Evolutionary conservation across 2,329 filamentous ascomycete species (phyloP), one percentile per base, ranked within the genome.

Genomic region (Microdochium paspali): DNA sequence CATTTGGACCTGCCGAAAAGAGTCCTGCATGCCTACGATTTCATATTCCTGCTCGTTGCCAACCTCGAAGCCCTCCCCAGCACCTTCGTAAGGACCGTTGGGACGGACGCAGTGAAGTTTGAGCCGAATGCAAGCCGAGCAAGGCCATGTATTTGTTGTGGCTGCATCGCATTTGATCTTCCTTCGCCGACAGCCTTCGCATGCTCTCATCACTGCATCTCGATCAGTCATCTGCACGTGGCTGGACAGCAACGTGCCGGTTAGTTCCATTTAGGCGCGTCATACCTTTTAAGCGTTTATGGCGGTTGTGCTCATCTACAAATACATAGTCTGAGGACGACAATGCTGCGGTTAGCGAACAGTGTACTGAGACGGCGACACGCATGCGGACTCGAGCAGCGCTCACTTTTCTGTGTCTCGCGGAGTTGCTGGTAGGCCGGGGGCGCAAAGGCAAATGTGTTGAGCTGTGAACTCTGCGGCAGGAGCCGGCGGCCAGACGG

Each of bases 161-260:
- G 91, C 91, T 46, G 91, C 90, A 70, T 97, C 93, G 69, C 91
- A 98, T 66, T 95, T 95, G 64, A 98, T 98, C 68, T 98, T 98
- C 60, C 91, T 82, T 67, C 90, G 84, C 52, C 91, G 80, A 63
- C 91, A 97, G 51, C 91, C 91, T 69, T 96, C 91, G 66, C 91
- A 97, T 48, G 91, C 93, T 72, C 93, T 84, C 90, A 95, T 96
- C 46, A 96, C 91, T 94, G 54, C 18, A 7, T 5, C 18, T 4
- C 4, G 10, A 20, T 21, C 18, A 18, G 18, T 15, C 23, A 10
- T 15, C 35, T 7, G n/a, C n/a, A n/a, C n/a, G n/a, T n/a, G n/a
- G n/a, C 6, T 30, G 26, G 21, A 32, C 54, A 40, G 49, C 46
- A 53, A 45, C 53, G 44, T 28, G 32, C 31, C 15, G 30, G 13